Conservation (phyloP, 192 early-diverging fungal genomes). For the Coemansia sp. region DNA sequence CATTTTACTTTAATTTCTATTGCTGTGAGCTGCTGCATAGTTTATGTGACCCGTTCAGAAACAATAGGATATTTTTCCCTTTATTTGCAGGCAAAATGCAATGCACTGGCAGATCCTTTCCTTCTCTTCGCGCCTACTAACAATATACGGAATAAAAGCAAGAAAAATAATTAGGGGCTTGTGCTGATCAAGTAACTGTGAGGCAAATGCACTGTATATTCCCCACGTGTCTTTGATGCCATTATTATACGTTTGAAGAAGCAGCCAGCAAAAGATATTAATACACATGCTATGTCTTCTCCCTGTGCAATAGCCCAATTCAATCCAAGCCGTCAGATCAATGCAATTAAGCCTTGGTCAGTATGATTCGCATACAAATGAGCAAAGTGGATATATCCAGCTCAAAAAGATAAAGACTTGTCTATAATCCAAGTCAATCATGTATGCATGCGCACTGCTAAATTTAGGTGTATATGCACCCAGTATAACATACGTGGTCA, state of each 20-base stretch:
- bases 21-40: neutral
- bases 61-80: neutral
- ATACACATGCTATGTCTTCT: neutral
- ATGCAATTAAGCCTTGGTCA: too few species aligned
- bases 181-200: neutral
- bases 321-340: too few species aligned
- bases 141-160: too few species aligned
- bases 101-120: neutral
- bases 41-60: neutral
- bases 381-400: neutral
- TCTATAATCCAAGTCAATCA: neutral
- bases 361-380: neutral
- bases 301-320: too few species aligned
- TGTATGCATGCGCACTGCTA: neutral
- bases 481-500: neutral
- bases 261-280: neutral
- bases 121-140: neutral
- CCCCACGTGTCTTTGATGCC: neutral
- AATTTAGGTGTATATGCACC: neutral
- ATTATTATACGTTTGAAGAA: neutral
- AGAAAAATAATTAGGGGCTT: neutral
- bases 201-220: neutral
- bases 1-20: too few species aligned
- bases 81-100: neutral
- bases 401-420: neutral